These are phyloP conservation scores for Drechmeria coniospora DNA, from an alignment of 2,329 filamentous ascomycete species.

Conservation along the genomic window DNA sequence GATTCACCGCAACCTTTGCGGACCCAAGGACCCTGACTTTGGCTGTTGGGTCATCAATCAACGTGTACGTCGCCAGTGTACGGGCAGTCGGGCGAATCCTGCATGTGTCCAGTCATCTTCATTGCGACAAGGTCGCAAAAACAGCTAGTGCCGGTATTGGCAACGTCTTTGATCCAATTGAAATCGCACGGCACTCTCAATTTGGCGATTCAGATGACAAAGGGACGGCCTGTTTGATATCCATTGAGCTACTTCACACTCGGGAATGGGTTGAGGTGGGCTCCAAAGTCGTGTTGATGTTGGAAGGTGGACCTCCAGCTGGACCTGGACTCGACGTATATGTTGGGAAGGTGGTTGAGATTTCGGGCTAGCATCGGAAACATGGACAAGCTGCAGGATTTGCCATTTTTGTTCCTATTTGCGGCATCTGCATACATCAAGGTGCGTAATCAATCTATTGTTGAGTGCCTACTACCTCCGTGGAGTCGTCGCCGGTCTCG, in stretches of 20 bases:
- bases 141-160: slow-evolving; percentile 26
- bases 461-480: background rate
- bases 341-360: slow-evolving; percentile 51
- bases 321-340: slow-evolving; percentile 55
- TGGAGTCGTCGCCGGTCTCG: background rate
- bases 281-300: slow-evolving; percentile 51
- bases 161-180: slow-evolving; percentile 43
- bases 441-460: background rate
- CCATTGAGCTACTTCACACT: slow-evolving; percentile 51
- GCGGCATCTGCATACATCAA: background rate
- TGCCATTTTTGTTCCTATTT: background rate
- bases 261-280: slow-evolving; percentile 62
- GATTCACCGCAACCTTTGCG: slow-evolving; percentile 56
- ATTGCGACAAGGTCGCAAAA: slow-evolving; percentile 10
- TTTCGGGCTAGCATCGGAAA: slow-evolving; percentile 29
- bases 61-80: slow-evolving; percentile 78
- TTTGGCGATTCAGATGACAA: slow-evolving; percentile 12
- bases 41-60: slow-evolving; percentile 52
- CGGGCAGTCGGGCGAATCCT: slow-evolving; percentile 65
- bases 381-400: background rate
- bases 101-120: slow-evolving; percentile 25
- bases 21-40: slow-evolving; percentile 47
- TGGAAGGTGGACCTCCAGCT: slow-evolving; percentile 56
- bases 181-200: slow-evolving; percentile 23
- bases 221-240: slow-evolving; percentile 30